phyloP scores from a whole-genome alignment of 176 grass and related monocot species.

The Ampelocalamus luodianensis region DNA sequence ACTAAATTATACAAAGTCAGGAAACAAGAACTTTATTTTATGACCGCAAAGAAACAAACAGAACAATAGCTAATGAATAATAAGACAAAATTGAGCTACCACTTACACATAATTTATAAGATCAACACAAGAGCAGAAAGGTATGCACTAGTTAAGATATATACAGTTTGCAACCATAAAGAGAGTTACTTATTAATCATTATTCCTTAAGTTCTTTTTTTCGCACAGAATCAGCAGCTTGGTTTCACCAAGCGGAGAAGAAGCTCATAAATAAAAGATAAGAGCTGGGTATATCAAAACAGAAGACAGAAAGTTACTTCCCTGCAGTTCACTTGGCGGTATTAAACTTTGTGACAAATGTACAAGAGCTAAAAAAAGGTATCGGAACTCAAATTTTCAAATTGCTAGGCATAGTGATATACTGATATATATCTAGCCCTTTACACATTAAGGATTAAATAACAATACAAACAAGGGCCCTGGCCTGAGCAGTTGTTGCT shows the following conservation, averaged over 20 bases:
- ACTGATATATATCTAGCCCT: background rate
- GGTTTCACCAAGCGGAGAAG: constrained; percentile 26
- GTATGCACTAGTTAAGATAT: constrained; percentile 1
- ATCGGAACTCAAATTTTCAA: background rate
- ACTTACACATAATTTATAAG: constrained; percentile 12
- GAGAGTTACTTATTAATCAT: constrained; percentile 30
- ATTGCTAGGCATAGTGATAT: background rate
- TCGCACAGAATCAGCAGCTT: background rate
- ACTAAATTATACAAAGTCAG: constrained; percentile 31
- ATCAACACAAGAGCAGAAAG: constrained; percentile 8
- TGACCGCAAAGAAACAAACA: background rate
- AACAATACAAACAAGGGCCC: background rate
- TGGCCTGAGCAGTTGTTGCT: background rate
- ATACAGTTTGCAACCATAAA: constrained; percentile 29
- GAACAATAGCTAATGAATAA: constrained; percentile 17
- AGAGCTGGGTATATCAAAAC: constrained; percentile 6
- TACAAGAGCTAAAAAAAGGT: constrained; percentile 26
- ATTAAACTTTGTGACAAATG: background rate
- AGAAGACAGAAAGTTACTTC: constrained; percentile 10
- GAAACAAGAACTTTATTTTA: constrained; percentile 3
- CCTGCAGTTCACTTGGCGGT: background rate
- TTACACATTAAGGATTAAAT: constrained; percentile 10
- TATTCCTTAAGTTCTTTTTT: constrained; percentile 1
- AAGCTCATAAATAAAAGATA: constrained; percentile 20
- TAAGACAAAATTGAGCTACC: constrained; percentile 30